Percentiles rank a stretch among this genome's conserved stretches.
These are phyloP conservation scores for Suillus occidentalis DNA, from an alignment of 768 basidiomycete genomes.

Conservation along the genomic window DNA sequence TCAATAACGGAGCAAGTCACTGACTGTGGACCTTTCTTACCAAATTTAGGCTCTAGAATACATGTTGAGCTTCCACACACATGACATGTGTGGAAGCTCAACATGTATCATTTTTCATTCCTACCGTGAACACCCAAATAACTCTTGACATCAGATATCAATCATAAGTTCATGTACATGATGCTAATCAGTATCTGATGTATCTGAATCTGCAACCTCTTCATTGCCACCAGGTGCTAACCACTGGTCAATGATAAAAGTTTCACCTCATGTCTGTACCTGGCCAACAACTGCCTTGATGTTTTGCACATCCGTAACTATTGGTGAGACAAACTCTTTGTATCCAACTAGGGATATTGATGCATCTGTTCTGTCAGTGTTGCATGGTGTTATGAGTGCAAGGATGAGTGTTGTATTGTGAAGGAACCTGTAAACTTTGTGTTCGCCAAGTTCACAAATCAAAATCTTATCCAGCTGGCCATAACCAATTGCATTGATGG, in stretches of 20 bases:
- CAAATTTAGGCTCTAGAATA: no score
- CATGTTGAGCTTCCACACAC: no score
- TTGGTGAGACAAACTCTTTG: not conserved
- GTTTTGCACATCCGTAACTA: constrained; percentile 15
- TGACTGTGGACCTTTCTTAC: no score
- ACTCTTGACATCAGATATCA: no score
- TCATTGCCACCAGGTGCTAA: not conserved
- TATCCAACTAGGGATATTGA: constrained; percentile 6
- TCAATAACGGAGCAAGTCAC: no score
- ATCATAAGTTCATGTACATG: not conserved
- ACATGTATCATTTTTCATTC: no score
- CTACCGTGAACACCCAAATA: no score
- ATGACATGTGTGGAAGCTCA: no score
- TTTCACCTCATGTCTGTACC: constrained; percentile 2
- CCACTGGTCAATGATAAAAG: not conserved
- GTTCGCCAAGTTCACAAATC: constrained; percentile 8
- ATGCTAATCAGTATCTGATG: not conserved
- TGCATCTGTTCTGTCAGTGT: constrained; percentile 13
- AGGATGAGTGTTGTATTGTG: not conserved
- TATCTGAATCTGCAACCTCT: not conserved
- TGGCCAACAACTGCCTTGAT: constrained; percentile 16
- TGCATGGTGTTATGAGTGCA: not conserved
- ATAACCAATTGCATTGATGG: constrained; percentile 7
- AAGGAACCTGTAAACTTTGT: constrained; percentile 3
- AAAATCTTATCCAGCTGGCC: constrained; percentile 19